These are phyloP conservation scores for Yamadazyma epiphylla DNA, from an alignment of 1,139 yeast species.

Conservation along the genomic window DNA sequence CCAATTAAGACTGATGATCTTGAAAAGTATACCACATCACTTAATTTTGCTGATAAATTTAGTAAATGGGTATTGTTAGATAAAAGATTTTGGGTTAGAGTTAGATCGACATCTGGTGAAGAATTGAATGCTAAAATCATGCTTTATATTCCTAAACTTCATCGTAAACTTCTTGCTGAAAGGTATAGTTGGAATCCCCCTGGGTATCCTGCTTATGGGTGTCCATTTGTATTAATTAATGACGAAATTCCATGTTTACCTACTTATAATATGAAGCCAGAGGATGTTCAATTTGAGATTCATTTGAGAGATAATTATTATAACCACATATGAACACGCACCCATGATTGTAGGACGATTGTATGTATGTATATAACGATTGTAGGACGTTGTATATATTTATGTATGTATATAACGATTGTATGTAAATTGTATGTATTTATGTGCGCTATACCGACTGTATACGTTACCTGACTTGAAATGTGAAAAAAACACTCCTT, in stretches of 20 bases:
- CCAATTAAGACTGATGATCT: slow-evolving; percentile 20
- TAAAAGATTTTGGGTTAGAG: slow-evolving; percentile 31
- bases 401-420: no score
- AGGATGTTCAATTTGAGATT: slow-evolving; percentile 16
- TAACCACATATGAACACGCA: neutral
- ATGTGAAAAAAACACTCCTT: no score
- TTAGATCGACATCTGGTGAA: slow-evolving; percentile 8
- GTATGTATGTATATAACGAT: no score
- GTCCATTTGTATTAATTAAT: slow-evolving; percentile 13
- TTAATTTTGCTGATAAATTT: slow-evolving; percentile 11
- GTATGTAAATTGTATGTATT: no score
- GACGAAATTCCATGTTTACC: slow-evolving; percentile 18
- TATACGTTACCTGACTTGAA: no score
- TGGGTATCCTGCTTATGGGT: neutral
- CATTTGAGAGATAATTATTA: slow-evolving; percentile 15
- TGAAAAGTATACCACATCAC: slow-evolving; percentile 1
- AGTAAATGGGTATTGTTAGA: slow-evolving; percentile 34
- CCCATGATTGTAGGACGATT: no score
- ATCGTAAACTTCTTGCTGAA: slow-evolving; percentile 5
- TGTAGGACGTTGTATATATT: no score
- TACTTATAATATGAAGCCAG: slow-evolving; percentile 13
- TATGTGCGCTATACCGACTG: no score
- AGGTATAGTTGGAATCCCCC: slow-evolving; percentile 7
- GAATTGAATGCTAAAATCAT: slow-evolving; percentile 9
- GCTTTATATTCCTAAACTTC: slow-evolving; percentile 18